phyloP scores from a whole-genome alignment of 768 basidiomycete genomes.

The Suillus alpinus region DNA sequence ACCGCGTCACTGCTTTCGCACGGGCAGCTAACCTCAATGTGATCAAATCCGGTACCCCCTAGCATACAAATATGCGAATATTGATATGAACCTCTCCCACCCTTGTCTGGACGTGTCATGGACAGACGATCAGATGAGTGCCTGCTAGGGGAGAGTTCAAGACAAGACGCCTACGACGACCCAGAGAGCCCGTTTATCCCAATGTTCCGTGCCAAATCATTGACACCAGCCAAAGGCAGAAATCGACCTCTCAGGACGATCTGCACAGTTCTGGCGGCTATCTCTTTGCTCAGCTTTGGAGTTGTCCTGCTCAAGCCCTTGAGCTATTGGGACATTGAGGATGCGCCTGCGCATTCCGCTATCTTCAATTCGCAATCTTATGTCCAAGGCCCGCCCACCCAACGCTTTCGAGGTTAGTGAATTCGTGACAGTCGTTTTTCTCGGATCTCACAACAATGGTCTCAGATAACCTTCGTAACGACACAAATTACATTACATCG shows the following conservation, averaged over 20 bases:
- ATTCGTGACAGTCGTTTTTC: neutral
- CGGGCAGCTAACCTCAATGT: neutral
- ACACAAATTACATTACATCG: constrained; percentile 65
- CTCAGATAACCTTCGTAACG: constrained; percentile 59
- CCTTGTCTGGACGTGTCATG: constrained; percentile 5
- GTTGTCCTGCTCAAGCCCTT: constrained; percentile 3
- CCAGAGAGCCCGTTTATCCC: constrained; percentile 7
- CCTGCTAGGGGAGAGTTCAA: neutral
- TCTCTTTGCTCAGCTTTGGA: constrained; percentile 24
- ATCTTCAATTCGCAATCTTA: constrained; percentile 6
- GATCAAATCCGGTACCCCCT: neutral
- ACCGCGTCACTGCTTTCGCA: neutral
- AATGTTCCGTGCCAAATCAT: neutral
- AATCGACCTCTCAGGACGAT: neutral
- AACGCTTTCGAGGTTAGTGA: constrained; percentile 51
- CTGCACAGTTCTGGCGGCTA: constrained; percentile 21
- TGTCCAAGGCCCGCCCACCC: constrained; percentile 50
- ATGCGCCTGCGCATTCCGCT: neutral
- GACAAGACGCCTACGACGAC: constrained; percentile 1
- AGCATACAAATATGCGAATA: neutral
- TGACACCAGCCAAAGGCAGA: neutral
- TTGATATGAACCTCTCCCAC: neutral
- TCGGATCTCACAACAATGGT: neutral
- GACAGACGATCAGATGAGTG: constrained; percentile 6
- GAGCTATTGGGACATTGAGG: neutral